Percentiles rank a stretch among this genome's conserved stretches.
phyloP scores from a whole-genome alignment of 768 basidiomycete genomes.

The Galerina marginata region DNA sequence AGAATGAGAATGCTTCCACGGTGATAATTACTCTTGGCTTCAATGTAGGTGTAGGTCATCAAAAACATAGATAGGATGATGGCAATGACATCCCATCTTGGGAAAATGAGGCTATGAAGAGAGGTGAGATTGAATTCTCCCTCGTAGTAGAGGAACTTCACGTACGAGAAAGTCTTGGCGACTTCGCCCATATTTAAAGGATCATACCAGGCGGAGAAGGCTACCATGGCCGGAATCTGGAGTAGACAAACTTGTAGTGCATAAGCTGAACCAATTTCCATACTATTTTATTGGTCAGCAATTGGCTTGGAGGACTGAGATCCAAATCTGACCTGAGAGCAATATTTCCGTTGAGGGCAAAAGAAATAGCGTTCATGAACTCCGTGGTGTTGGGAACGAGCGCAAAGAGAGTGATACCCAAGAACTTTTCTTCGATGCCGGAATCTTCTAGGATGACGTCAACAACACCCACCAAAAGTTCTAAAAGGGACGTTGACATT shows the following conservation, averaged over 20 bases:
- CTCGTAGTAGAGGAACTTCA: slow-evolving; percentile 15
- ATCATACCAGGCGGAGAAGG: slow-evolving; percentile 95
- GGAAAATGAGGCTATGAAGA: slow-evolving; percentile 84
- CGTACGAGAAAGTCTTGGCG: slow-evolving; percentile 93
- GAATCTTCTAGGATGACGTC: slow-evolving; percentile 91
- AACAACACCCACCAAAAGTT: slow-evolving; percentile 93
- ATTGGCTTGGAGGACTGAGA: not conserved
- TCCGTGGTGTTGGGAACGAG: slow-evolving; percentile 98
- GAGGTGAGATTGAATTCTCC: not conserved
- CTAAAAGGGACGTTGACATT: slow-evolving; percentile 43
- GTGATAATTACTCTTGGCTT: slow-evolving; percentile 98
- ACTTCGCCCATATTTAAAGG: slow-evolving; percentile 85
- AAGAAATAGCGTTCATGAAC: slow-evolving; percentile 99
- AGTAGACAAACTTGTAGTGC: slow-evolving; percentile 97
- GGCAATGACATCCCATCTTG: slow-evolving; percentile 95
- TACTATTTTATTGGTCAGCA: slow-evolving; percentile 52
- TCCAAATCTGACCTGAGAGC: slow-evolving; percentile 77
- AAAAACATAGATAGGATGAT: slow-evolving; percentile 96
- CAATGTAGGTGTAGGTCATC: slow-evolving; percentile 98
- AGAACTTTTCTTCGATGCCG: slow-evolving; percentile 96
- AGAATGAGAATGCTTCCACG: slow-evolving; percentile 94
- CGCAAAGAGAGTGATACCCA: slow-evolving; percentile 95
- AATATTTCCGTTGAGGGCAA: slow-evolving; percentile 96
- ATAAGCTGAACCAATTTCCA: slow-evolving; percentile 99
- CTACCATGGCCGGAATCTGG: slow-evolving; percentile 99